A percentile compares a stretch with the other conserved stretches of the same genome.
phyloP scores from a whole-genome alignment of 2,329 filamentous ascomycete species.

The Neonectria faginata region DNA sequence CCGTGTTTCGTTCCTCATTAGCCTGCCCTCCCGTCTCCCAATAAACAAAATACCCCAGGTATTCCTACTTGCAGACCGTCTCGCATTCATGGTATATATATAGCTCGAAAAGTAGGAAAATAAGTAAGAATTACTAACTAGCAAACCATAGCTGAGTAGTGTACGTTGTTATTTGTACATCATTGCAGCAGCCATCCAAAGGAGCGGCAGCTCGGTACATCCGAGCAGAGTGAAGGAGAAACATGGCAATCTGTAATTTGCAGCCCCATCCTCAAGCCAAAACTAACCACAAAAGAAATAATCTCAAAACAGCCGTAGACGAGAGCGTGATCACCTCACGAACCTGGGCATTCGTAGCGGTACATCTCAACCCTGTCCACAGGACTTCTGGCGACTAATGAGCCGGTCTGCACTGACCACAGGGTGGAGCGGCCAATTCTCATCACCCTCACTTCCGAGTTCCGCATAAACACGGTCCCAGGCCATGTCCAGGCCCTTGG shows the following conservation, averaged over 20 bases:
- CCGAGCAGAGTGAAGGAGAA: not conserved
- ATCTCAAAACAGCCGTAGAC: not conserved
- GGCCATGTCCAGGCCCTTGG: not conserved
- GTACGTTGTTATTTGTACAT: too few relatives aligned
- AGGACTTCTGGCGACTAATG: not conserved
- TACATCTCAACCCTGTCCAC: not conserved
- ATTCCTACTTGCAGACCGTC: not conserved
- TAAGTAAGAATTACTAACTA: not conserved
- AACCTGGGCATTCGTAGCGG: not conserved
- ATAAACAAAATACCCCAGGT: not conserved
- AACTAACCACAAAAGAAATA: not conserved
- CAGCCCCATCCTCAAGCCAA: not conserved
- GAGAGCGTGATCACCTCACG: not conserved
- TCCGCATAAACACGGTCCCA: slow-evolving; percentile 14
- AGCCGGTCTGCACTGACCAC: not conserved
- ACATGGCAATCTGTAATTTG: not conserved
- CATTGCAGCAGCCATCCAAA: too few relatives aligned
- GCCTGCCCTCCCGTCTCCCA: not conserved
- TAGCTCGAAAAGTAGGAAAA: not conserved
- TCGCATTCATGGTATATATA: not conserved
- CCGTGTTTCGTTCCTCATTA: not conserved
- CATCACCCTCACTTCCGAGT: not conserved
- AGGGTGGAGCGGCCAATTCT: not conserved
- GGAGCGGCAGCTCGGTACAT: too few relatives aligned
- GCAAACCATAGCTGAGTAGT: not conserved